Evolutionary conservation across 192 early-diverging fungal genomes (phyloP).

Genomic region (Gigaspora rosea): DNA sequence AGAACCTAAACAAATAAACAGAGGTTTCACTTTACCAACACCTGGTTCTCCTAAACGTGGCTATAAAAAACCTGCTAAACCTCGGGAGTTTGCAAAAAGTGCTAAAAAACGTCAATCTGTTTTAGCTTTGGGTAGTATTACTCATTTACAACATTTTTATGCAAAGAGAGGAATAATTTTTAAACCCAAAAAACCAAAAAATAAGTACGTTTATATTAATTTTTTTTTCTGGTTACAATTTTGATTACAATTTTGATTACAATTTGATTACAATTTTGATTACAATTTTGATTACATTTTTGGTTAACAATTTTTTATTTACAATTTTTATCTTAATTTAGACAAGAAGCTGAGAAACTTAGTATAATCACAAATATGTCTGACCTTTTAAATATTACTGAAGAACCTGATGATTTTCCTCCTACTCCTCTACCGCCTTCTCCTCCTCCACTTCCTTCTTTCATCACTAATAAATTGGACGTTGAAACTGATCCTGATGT

Average conservation of each 20-base stretch:
- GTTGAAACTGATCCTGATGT: conserved; percentile 52
- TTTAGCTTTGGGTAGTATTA: conserved; percentile 56
- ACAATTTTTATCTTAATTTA: background rate
- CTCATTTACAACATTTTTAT: conserved; percentile 58
- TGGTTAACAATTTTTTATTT: background rate
- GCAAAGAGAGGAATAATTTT: conserved; percentile 50
- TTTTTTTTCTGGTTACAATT: no score
- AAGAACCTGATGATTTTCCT: conserved; percentile 46
- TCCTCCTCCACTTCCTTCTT: conserved; percentile 34
- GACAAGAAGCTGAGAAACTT: conserved; percentile 20
- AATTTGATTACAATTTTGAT: background rate
- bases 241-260: background rate
- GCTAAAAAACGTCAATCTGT: conserved; percentile 53
- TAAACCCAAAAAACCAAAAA: conserved; percentile 33
- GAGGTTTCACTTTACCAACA: conserved; percentile 1
- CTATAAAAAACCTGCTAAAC: conserved; percentile 31
- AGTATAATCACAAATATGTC: conserved; percentile 26
- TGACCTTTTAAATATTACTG: conserved; percentile 33
- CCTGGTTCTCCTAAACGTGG: conserved; percentile 4
- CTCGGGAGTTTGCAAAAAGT: conserved; percentile 33
- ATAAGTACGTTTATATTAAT: conserved; percentile 8
- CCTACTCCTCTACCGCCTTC: conserved; percentile 49
- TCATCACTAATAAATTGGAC: conserved; percentile 36
- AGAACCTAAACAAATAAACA: conserved; percentile 4
- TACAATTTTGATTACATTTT: background rate